Evolutionary conservation across 140 eudicot species (phyloP).

Genomic region (Cichorium intybus): DNA sequence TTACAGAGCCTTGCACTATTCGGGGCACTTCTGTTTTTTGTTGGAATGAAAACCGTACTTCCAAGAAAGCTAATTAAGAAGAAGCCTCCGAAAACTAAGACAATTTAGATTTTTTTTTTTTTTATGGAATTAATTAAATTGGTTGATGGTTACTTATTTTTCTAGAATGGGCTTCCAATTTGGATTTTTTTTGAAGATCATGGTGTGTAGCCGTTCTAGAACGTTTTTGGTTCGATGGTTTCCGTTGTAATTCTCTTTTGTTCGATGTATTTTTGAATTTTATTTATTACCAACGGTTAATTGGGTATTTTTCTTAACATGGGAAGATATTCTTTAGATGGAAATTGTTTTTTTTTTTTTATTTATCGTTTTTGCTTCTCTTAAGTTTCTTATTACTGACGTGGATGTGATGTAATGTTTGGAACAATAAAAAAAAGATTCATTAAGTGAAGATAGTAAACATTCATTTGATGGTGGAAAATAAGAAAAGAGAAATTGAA

Average conservation of each 20-base stretch:
- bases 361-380: background rate
- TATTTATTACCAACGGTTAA: constrained; percentile 18
- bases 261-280: constrained; percentile 1
- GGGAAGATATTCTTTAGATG: constrained; percentile 21
- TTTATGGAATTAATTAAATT: background rate
- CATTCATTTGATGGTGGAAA: too few species aligned
- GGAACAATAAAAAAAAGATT: too few species aligned
- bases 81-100: constrained; percentile 55
- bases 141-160: background rate
- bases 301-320: constrained; percentile 32
- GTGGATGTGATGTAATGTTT: too few species aligned
- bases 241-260: constrained; percentile 25
- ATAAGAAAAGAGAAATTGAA: too few species aligned
- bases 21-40: constrained; percentile 72
- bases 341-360: background rate
- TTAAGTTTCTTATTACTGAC: background rate
- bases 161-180: constrained; percentile 27
- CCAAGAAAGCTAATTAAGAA: constrained; percentile 54
- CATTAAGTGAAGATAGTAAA: too few species aligned
- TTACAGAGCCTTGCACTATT: constrained; percentile 53
- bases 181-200: constrained; percentile 13
- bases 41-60: constrained; percentile 79
- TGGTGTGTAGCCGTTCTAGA: constrained; percentile 19
- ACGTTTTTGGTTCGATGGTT: constrained; percentile 31
- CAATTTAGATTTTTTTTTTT: constrained; percentile 44